phyloP scores from a whole-genome alignment of 768 basidiomycete species.

The Rickenella mellea region DNA sequence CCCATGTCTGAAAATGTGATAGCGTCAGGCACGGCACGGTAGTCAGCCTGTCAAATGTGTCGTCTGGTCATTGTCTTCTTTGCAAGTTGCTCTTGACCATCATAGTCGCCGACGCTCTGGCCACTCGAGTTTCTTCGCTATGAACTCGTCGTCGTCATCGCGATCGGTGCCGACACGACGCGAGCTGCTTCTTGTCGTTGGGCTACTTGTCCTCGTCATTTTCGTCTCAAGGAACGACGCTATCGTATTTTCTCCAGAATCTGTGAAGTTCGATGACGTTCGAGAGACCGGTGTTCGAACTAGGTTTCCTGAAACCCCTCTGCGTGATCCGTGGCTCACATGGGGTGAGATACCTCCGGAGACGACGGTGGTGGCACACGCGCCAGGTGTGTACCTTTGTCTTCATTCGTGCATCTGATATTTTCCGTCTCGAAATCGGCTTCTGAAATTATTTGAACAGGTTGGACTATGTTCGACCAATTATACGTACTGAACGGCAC shows the following conservation, averaged over 20 bases:
- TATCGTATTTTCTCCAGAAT: constrained; percentile 2
- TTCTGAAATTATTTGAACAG: constrained; percentile 27
- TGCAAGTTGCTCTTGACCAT: too few relatives aligned
- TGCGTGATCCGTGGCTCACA: constrained; percentile 29
- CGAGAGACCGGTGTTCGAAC: background rate
- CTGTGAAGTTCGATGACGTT: constrained; percentile 3
- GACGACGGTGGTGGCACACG: constrained; percentile 67
- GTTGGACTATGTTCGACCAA: constrained; percentile 85
- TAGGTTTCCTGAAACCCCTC: constrained; percentile 8
- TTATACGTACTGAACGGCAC: constrained; percentile 78
- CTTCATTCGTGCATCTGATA: too few relatives aligned
- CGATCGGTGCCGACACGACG: constrained; percentile 46
- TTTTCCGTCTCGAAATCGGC: background rate
- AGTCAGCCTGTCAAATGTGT: too few relatives aligned
- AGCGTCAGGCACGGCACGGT: too few relatives aligned
- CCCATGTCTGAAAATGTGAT: too few relatives aligned
- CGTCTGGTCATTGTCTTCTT: too few relatives aligned
- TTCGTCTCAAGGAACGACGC: constrained; percentile 26
- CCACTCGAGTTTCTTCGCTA: too few relatives aligned
- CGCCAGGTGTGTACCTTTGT: constrained; percentile 43
- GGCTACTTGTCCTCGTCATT: constrained; percentile 38
- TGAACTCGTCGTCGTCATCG: too few relatives aligned
- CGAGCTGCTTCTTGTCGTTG: constrained; percentile 40
- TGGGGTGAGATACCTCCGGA: constrained; percentile 29
- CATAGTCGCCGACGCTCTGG: too few relatives aligned